Base-by-base conservation (phyloP, 306 rosid species). In the Lathyrus tuberosus region DNA sequence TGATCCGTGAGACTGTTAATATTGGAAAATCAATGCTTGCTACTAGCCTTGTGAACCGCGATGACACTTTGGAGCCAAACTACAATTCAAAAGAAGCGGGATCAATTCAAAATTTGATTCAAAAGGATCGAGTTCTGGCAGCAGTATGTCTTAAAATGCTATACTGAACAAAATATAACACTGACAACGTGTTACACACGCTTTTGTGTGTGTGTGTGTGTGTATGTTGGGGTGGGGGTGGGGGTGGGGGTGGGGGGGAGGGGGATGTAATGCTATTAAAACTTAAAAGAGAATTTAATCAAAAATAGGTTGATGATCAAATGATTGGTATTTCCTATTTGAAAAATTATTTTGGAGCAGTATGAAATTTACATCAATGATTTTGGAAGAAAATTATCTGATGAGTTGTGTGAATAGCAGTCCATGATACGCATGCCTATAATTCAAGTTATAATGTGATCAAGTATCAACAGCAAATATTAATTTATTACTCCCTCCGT, bases 11-110 rank as follows among this genome's bases (percentile, higher is more conserved):
- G 79, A 87, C 95, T 67, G 89, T 94, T 48, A 88, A 74, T 58
- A 79, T 84, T 67, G 92, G 98, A 67, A 94, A 94, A 80, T 81
- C 90, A 73, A 79, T 94, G 86, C 96, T 94, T 80, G 98, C 91
- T 57, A 84, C 90, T 46, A 91, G 92, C 78, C 81, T 90, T 54
- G 69, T 84, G 62, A 85, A 89, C 63, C 80, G 85, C 65, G 98
- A 94, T 69, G 96, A 90, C 62, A 53, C 72, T 66, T 53, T 73
- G 62, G 95, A 90, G 69, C 68, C 83, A 9, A 74, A 74, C 78
- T 59, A 65, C 71, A 80, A 65, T 41, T 24, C 73, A 17, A 94
- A 84, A 87, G 97, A 90, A 52, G 67, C 89, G 22, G 94, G 91
- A 46, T 78, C 89, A 30, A 84, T 90, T 71, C 94, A 94, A 69